A percentile compares a stretch with the other conserved stretches of the same genome.
phyloP scores from a whole-genome alignment of 306 rosid genomes.

The Quercus glauca region DNA sequence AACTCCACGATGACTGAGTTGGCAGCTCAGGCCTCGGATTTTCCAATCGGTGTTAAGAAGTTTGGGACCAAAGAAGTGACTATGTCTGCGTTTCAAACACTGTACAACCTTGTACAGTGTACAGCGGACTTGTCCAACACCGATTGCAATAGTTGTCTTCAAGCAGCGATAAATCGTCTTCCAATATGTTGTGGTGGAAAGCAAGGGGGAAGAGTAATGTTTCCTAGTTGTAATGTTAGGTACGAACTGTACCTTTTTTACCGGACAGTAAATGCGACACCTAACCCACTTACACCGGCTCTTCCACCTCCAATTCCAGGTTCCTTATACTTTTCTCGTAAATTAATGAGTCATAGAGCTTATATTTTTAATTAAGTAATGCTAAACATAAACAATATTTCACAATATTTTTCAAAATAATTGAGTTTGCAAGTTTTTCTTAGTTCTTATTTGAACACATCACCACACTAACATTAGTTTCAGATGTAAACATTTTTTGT shows the following conservation, averaged over 20 bases:
- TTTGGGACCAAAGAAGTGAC: neutral
- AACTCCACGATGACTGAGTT: neutral
- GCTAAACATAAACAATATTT: too few relatives aligned
- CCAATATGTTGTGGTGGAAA: neutral
- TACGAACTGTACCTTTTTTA: slow-evolving; percentile 7
- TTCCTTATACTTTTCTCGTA: too few relatives aligned
- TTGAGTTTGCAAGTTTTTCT: too few relatives aligned
- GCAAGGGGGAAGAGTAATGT: neutral
- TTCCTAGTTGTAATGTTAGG: slow-evolving; percentile 16
- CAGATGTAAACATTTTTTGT: too few relatives aligned
- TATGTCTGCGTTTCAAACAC: neutral
- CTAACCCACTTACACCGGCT: too few relatives aligned
- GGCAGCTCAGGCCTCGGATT: neutral
- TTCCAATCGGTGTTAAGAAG: neutral
- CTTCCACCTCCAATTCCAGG: too few relatives aligned
- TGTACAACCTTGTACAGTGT: slow-evolving; percentile 30
- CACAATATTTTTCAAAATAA: too few relatives aligned
- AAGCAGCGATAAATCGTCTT: neutral
- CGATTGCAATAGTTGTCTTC: slow-evolving; percentile 6
- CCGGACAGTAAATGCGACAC: neutral
- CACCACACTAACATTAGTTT: too few relatives aligned
- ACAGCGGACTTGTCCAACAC: slow-evolving; percentile 19
- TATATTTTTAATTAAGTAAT: too few relatives aligned
- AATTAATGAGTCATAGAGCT: too few relatives aligned
- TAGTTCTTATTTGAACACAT: too few relatives aligned